phyloP scores from a whole-genome alignment of 2,329 filamentous ascomycete genomes.

The Cladosporium sp. region DNA sequence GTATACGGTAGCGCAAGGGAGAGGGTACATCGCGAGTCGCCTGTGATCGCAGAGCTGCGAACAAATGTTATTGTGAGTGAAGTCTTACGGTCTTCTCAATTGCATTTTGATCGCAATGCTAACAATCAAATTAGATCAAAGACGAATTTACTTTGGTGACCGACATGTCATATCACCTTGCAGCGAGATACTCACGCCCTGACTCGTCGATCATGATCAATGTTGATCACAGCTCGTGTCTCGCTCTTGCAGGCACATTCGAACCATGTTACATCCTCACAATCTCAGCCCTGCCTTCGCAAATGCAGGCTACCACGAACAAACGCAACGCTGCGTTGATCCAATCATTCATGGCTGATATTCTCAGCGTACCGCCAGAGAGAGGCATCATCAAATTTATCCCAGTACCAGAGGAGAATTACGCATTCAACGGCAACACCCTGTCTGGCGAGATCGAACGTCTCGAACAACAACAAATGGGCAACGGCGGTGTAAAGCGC shows the following conservation, averaged over 20 bases:
- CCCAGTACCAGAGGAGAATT: constrained; percentile 64
- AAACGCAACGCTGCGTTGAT: constrained; percentile 75
- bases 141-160: constrained; percentile 73
- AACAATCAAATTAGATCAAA: constrained; percentile 52
- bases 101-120: background rate
- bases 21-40: constrained; percentile 26
- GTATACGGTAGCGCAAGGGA: constrained; percentile 8
- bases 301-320: constrained; percentile 71
- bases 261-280: constrained; percentile 76
- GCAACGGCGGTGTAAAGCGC: constrained; percentile 39
- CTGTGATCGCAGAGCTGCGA: constrained; percentile 44
- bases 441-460: constrained; percentile 64
- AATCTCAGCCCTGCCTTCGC: constrained; percentile 64
- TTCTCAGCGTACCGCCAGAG: constrained; percentile 60
- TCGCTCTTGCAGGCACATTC: constrained; percentile 70
- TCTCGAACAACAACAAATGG: constrained; percentile 43
- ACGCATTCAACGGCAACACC: constrained; percentile 68
- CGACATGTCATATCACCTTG: constrained; percentile 68
- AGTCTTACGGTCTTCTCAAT: constrained; percentile 22
- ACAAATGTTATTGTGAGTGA: constrained; percentile 48
- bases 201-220: constrained; percentile 70
- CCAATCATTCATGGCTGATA: constrained; percentile 69
- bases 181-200: constrained; percentile 70
- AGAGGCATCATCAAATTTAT: constrained; percentile 72
- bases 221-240: constrained; percentile 69